phyloP scores from a whole-genome alignment of 257 asterid genomes.

The Capsicum baccatum region DNA sequence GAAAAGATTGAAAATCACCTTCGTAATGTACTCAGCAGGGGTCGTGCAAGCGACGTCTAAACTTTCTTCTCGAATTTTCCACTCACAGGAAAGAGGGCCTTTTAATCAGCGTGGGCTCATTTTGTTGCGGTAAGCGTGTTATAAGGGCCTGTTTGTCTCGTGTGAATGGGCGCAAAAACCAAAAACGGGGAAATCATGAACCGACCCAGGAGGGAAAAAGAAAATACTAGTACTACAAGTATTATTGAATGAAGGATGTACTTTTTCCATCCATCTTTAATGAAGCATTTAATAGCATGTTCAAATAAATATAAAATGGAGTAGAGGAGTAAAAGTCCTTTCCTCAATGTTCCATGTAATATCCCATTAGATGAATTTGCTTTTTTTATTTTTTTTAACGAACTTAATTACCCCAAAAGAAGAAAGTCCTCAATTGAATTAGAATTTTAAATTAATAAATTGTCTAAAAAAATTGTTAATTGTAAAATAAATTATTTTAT shows the following conservation, averaged over 20 bases:
- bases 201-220: background rate
- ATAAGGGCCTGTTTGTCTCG: background rate
- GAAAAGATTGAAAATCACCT: slow-evolving; percentile 24
- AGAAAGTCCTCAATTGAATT: background rate
- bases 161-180: background rate
- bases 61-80: slow-evolving; percentile 10
- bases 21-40: slow-evolving; percentile 32
- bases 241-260: no score
- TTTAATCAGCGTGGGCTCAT: slow-evolving; percentile 41
- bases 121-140: slow-evolving; percentile 35
- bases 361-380: background rate
- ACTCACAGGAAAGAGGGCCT: slow-evolving; percentile 27
- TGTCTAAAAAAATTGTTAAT: no score
- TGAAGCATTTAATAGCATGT: no score
- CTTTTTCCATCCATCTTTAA: no score
- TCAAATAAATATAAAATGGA: no score
- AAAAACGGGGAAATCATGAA: slow-evolving; percentile 17
- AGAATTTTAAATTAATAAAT: background rate
- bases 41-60: slow-evolving; percentile 66
- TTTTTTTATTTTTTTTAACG: background rate
- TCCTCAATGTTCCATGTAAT: slow-evolving; percentile 23
- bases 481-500: no score
- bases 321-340: no score
- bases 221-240: background rate
- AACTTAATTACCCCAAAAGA: background rate